Conservation (phyloP, 2,329 filamentous ascomycete species). For the Penicillium sp. region DNA sequence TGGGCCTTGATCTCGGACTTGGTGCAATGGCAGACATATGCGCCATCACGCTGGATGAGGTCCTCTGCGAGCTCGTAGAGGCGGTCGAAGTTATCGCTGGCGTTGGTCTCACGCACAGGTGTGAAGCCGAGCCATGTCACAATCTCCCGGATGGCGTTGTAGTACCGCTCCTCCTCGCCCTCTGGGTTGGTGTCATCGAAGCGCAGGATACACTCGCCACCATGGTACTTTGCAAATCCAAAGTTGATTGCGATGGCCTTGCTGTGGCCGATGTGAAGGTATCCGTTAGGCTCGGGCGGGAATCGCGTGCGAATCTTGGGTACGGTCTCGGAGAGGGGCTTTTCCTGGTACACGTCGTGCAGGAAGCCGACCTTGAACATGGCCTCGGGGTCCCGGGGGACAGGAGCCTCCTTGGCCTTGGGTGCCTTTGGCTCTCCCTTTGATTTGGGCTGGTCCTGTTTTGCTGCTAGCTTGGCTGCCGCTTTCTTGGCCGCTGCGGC, state of each 20-base stretch:
- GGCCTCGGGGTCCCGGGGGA: slow-evolving; percentile 50
- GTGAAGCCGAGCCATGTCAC: slow-evolving; percentile 80
- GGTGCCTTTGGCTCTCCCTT: slow-evolving; percentile 23
- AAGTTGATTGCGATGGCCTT: slow-evolving; percentile 98
- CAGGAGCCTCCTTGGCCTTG: slow-evolving; percentile 29
- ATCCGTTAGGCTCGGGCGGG: slow-evolving; percentile 88
- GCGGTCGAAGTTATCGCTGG: slow-evolving; percentile 83
- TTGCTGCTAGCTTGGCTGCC: slow-evolving; percentile 11
- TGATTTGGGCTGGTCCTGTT: slow-evolving; percentile 6
- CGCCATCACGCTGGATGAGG: slow-evolving; percentile 66
- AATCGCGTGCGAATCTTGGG: slow-evolving; percentile 62
- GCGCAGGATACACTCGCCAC: slow-evolving; percentile 71
- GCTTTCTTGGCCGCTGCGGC: slow-evolving; percentile 27
- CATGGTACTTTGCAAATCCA: slow-evolving; percentile 82
- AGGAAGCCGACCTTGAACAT: slow-evolving; percentile 83
- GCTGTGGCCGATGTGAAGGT: slow-evolving; percentile 86
- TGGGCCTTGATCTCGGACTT: slow-evolving; percentile 82
- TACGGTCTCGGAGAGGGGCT: slow-evolving; percentile 46
- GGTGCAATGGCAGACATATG: slow-evolving; percentile 80
- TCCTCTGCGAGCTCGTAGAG: slow-evolving; percentile 88
- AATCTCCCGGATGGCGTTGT: slow-evolving; percentile 83
- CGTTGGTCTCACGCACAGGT: slow-evolving; percentile 76
- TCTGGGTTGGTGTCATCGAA: slow-evolving; percentile 97
- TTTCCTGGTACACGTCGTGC: slow-evolving; percentile 66
- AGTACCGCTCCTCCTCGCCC: slow-evolving; percentile 86